Base-by-base conservation (phyloP, 148 eudicot species). In the Arctostaphylos glauca region DNA sequence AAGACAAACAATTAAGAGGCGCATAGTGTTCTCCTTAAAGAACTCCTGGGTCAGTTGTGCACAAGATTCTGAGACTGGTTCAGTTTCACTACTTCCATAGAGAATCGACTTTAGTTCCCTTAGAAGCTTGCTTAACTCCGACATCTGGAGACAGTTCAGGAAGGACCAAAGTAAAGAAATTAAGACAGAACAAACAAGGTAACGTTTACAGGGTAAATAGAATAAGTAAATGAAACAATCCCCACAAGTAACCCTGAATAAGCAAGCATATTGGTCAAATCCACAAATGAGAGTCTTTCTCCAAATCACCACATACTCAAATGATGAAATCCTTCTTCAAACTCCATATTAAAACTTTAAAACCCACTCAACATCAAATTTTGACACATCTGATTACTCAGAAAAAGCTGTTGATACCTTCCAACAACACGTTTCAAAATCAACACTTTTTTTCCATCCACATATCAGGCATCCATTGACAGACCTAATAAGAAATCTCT, bases 21-120 rank as follows among this genome's bases (percentile, higher is more conserved):
- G 98, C 16, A 96, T 84, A 14, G 98, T 93, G 84, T 94, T 88
- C 82, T 91, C 97, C 58, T 83, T 92, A 79, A 96, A 94, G 87
- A 96, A 93, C 88, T 96, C 99, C 86, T 96, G 99, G 2, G 98
- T 96, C 84, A 96, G 84, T 84, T 96, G 98, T 58, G 91, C 88
- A 88, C 99, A 94, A 82, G 98, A 93, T 86, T 96, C 99, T 3
- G 97, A 84, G 55, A 94, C 93, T 6, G 98, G 99, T 87, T 96
- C 99, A 52, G 95, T 81, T 88, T 96, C 98, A 85, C 98, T 91
- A 75, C 90, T 92, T 44, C 98, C 99, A 85, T 96, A 96, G 9
- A 96, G 93, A 81, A 94, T 85, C 58, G 86, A 87, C 86, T 96
- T 96, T 66, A 96, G 58, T 49, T 96, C 99, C 68, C 98, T 86